phyloP scores from a whole-genome alignment of 805 yeast species.

The Myxozyma monticola region DNA sequence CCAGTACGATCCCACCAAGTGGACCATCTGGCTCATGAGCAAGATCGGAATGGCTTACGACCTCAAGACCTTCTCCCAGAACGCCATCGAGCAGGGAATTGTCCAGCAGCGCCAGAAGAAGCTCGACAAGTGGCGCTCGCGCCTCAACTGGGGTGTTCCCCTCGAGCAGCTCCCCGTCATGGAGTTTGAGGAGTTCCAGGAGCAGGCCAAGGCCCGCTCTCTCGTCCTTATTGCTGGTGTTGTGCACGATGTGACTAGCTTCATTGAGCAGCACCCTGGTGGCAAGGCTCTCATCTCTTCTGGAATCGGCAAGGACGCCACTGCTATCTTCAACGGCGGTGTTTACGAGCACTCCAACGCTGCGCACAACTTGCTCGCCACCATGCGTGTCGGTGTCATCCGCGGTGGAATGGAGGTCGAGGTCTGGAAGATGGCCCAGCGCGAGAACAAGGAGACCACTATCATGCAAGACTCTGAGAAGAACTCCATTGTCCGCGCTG shows the following conservation, averaged over 20 bases:
- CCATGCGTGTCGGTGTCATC: constrained; percentile 88
- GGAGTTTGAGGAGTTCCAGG: constrained; percentile 55
- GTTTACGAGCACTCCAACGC: constrained; percentile 93
- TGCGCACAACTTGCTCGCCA: constrained; percentile 84
- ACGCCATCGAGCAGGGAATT: constrained; percentile 65
- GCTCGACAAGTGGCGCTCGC: constrained; percentile 72
- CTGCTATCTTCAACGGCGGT: constrained; percentile 92
- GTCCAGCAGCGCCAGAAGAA: constrained; percentile 82
- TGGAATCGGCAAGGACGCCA: constrained; percentile 90
- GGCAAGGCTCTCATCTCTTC: constrained; percentile 76
- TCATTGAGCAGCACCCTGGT: constrained; percentile 91
- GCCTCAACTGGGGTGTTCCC: constrained; percentile 92
- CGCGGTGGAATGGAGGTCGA: constrained; percentile 79
- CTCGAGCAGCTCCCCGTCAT: constrained; percentile 78
- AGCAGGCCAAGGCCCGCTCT: constrained; percentile 53
- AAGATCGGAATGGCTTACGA: constrained; percentile 60
- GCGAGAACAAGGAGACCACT: constrained; percentile 63
- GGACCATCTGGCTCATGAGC: constrained; percentile 57
- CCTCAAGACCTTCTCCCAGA: constrained; percentile 56
- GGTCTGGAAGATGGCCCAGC: constrained; percentile 64
- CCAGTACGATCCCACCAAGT: constrained; percentile 85
- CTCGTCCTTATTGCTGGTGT: constrained; percentile 85
- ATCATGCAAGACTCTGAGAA: constrained; percentile 56
- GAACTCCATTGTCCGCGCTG: constrained; percentile 57
- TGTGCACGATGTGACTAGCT: constrained; percentile 90